Evolutionary conservation across 83 land plant genomes (phyloP).

Genomic region (Picea mariana): DNA sequence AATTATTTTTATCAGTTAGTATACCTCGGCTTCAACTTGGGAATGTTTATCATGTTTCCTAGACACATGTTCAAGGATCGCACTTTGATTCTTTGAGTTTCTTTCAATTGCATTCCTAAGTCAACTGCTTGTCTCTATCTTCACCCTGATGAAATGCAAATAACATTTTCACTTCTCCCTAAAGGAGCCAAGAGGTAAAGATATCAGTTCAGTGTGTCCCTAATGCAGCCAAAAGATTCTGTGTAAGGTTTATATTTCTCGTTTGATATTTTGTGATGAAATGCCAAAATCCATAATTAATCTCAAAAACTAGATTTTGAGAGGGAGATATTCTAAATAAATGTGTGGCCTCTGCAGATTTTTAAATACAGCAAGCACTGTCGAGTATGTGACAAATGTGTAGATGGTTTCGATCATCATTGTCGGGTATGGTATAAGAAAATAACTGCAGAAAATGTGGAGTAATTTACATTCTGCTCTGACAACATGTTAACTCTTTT

Average conservation of each 20-base stretch:
- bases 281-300: not conserved
- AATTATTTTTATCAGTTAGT: not conserved
- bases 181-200: not conserved
- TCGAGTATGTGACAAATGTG: constrained; percentile 95
- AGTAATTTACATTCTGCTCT: not conserved
- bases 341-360: constrained; percentile 47
- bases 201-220: not conserved
- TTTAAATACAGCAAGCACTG: constrained; percentile 90
- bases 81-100: not conserved
- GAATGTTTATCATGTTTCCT: constrained; percentile 4
- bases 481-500: not conserved
- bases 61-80: not conserved
- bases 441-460: not conserved
- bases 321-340: not conserved
- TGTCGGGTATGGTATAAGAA: constrained; percentile 65
- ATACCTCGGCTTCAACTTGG: not conserved
- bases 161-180: not conserved
- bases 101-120: not conserved
- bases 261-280: not conserved
- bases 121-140: not conserved
- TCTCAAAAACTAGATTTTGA: not conserved
- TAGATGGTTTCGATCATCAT: constrained; percentile 89
- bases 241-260: not conserved
- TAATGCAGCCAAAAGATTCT: not conserved
- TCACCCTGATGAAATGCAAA: not conserved